These are phyloP conservation scores for Trypethelium eluteriae DNA, from an alignment of 495 filamentous ascomycete species.

Conservation along the genomic window DNA sequence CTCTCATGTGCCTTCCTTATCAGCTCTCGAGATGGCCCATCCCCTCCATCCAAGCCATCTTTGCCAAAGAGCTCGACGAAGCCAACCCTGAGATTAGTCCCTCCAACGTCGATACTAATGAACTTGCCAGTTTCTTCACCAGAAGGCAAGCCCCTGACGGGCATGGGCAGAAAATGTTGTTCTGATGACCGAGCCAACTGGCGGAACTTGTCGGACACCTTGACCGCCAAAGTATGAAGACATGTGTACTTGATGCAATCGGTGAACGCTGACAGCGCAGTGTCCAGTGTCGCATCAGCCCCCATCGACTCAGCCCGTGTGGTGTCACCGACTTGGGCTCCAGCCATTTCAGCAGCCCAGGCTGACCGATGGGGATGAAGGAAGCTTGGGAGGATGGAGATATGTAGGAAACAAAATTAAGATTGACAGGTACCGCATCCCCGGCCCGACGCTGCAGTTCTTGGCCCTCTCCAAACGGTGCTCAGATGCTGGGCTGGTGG, in stretches of 20 bases:
- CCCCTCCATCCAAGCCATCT: slow-evolving; percentile 21
- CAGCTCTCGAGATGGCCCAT: slow-evolving; percentile 31
- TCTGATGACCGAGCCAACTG: slow-evolving; percentile 57
- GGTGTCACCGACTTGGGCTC: background rate
- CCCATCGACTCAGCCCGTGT: background rate
- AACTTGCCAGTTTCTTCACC: slow-evolving; percentile 60
- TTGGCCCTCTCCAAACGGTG: too few species aligned
- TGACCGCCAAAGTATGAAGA: slow-evolving; percentile 53
- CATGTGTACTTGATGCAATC: background rate
- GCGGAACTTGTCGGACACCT: slow-evolving; percentile 54
- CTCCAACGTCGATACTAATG: slow-evolving; percentile 72
- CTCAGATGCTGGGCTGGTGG: background rate
- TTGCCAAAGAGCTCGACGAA: slow-evolving; percentile 63
- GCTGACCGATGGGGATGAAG: background rate
- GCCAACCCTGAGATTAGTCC: slow-evolving; percentile 70
- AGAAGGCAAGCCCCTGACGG: slow-evolving; percentile 62
- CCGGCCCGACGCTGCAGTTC: background rate
- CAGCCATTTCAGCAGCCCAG: background rate
- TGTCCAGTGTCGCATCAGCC: background rate
- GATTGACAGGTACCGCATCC: too few species aligned
- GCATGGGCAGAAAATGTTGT: slow-evolving; percentile 71
- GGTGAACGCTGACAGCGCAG: background rate
- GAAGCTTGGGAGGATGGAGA: background rate
- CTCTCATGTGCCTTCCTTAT: slow-evolving; percentile 57
- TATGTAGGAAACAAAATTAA: background rate